These are phyloP conservation scores for Orbilia oligospora DNA, from an alignment of 2,329 filamentous ascomycete species.

Conservation along the genomic window DNA sequence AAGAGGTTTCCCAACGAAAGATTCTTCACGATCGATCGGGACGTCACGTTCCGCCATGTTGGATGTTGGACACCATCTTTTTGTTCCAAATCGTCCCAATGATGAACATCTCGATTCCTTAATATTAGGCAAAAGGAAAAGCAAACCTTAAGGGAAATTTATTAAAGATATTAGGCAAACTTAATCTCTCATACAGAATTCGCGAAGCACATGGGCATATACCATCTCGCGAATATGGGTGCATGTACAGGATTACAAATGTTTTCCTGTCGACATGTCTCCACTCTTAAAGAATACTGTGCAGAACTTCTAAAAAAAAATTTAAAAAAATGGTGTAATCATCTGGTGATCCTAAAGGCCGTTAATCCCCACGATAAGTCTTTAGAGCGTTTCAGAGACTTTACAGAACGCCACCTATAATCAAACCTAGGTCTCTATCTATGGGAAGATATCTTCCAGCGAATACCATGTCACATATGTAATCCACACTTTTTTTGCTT, in stretches of 20 bases:
- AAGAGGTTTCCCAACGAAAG: slow-evolving; percentile 12
- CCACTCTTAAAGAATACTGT: slow-evolving; percentile 23
- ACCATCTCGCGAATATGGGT: neutral
- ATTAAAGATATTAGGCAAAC: neutral
- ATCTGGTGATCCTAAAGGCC: slow-evolving; percentile 19
- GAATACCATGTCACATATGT: slow-evolving; percentile 31
- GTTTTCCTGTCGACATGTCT: neutral
- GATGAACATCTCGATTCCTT: neutral
- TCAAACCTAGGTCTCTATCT: slow-evolving; percentile 21
- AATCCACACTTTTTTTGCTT: slow-evolving; percentile 1
- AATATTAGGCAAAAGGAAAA: slow-evolving; percentile 14
- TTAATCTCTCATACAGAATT: slow-evolving; percentile 26
- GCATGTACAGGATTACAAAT: neutral
- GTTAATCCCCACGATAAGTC: slow-evolving; percentile 22
- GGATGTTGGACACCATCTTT: slow-evolving; percentile 29
- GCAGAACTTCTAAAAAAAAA: slow-evolving; percentile 32
- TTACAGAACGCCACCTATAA: slow-evolving; percentile 48
- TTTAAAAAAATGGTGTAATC: slow-evolving; percentile 45
- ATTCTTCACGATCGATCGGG: slow-evolving; percentile 44
- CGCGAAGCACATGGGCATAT: slow-evolving; percentile 22
- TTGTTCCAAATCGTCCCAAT: neutral
- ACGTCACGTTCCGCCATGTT: slow-evolving; percentile 47
- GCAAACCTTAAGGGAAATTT: slow-evolving; percentile 19
- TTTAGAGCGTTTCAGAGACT: slow-evolving; percentile 57
- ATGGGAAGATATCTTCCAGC: slow-evolving; percentile 30